Conservation (phyloP, 352 stramenopile species). For the Peronospora belbahrii region DNA sequence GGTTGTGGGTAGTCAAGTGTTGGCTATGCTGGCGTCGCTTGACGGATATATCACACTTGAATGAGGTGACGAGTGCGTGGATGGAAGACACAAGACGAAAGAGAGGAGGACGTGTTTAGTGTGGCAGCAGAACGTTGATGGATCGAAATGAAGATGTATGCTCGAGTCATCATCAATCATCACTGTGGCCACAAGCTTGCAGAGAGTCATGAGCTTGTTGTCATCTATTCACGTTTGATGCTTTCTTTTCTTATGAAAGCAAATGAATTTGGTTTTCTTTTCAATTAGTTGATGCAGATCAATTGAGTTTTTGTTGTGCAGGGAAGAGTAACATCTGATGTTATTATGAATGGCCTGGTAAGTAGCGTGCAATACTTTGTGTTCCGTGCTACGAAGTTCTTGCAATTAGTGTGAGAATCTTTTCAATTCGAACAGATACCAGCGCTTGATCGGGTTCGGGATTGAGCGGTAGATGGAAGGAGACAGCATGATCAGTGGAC, state of each 20-base stretch:
- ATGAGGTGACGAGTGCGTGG: too few species aligned
- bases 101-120: too few species aligned
- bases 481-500: constrained; percentile 46
- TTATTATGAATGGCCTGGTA: constrained; percentile 26
- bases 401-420: constrained; percentile 49
- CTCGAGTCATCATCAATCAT: too few species aligned
- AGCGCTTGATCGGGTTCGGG: constrained; percentile 33
- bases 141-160: too few species aligned
- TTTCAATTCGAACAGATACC: constrained; percentile 43
- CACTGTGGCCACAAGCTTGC: too few species aligned
- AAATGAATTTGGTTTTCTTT: constrained; percentile 15
- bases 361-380: constrained; percentile 7
- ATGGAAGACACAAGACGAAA: too few species aligned
- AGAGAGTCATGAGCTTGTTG: constrained; percentile 21
- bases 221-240: constrained; percentile 19
- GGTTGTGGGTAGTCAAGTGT: constrained; percentile 15
- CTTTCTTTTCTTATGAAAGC: constrained; percentile 3
- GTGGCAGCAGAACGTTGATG: too few species aligned
- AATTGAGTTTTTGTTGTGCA: not conserved
- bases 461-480: constrained; percentile 33
- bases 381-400: constrained; percentile 10
- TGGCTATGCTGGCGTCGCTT: constrained; percentile 4
- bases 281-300: not conserved
- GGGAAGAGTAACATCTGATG: not conserved
- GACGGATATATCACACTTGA: too few species aligned